These are phyloP conservation scores for Nicotiana sylvestris DNA, from an alignment of 257 asterid genomes.

Conservation along the genomic window DNA sequence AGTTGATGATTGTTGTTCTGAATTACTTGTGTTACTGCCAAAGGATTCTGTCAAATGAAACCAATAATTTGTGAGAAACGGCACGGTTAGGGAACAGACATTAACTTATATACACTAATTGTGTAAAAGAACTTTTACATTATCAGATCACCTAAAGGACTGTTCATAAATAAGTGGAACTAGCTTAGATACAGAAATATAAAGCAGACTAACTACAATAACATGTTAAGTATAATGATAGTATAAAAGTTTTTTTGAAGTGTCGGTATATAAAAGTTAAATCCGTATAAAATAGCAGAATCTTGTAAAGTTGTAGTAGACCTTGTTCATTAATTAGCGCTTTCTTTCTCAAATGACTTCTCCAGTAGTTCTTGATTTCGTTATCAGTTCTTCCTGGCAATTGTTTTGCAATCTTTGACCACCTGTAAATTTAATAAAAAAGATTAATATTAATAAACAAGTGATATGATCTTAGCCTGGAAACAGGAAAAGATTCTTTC, in stretches of 20 bases:
- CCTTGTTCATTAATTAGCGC: constrained; percentile 26
- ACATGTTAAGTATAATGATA: no score
- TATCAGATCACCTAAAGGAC: no score
- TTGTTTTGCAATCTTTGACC: constrained; percentile 69
- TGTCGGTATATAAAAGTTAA: background rate
- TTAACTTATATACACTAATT: no score
- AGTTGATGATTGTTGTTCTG: background rate
- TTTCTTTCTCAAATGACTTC: constrained; percentile 53
- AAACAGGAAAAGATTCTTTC: background rate
- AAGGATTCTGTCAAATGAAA: constrained; percentile 8
- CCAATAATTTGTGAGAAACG: background rate
- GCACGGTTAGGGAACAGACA: background rate
- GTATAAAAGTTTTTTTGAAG: no score
- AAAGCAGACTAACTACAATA: no score
- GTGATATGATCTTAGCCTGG: background rate
- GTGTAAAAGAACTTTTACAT: no score
- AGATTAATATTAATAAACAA: background rate
- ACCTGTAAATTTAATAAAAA: constrained; percentile 26
- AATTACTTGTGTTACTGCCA: background rate
- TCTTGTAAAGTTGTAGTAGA: background rate
- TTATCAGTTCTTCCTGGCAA: constrained; percentile 83
- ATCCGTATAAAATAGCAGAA: background rate
- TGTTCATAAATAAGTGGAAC: no score
- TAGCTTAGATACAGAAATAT: no score
- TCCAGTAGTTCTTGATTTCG: constrained; percentile 76